Conservation (phyloP, 345 rosid genomes). For the Citrus reticulata region DNA sequence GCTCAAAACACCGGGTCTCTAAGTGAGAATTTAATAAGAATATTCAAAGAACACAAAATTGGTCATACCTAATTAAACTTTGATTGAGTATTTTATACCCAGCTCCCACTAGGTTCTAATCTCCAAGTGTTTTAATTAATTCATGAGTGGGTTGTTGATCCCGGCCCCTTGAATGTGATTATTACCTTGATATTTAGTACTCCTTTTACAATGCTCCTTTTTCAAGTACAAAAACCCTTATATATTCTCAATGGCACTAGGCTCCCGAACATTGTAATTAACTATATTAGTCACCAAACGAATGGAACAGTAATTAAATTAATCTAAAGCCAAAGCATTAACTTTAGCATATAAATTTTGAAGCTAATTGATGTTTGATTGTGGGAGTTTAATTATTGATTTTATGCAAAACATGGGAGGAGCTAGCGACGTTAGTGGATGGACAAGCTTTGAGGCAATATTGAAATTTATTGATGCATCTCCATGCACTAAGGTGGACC, state of each 20-base stretch:
- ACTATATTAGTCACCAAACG: too few relatives aligned
- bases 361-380: neutral
- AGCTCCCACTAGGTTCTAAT: neutral
- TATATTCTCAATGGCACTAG: neutral
- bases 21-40: neutral
- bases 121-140: neutral
- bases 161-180: neutral
- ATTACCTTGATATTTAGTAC: neutral
- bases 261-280: too few relatives aligned
- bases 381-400: neutral
- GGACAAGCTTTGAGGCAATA: neutral
- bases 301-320: too few relatives aligned
- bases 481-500: neutral
- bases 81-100: neutral
- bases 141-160: neutral
- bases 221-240: neutral
- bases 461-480: neutral
- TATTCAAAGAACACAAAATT: neutral
- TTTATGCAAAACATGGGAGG: neutral
- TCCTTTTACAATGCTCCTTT: conserved; percentile 8
- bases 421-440: conserved; percentile 17
- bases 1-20: neutral
- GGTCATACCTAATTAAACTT: neutral
- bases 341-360: neutral
- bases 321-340: too few relatives aligned